Evolutionary conservation across 352 stramenopile genomes (phyloP).

Genomic region (Phytophthora macrochlamydospora): DNA sequence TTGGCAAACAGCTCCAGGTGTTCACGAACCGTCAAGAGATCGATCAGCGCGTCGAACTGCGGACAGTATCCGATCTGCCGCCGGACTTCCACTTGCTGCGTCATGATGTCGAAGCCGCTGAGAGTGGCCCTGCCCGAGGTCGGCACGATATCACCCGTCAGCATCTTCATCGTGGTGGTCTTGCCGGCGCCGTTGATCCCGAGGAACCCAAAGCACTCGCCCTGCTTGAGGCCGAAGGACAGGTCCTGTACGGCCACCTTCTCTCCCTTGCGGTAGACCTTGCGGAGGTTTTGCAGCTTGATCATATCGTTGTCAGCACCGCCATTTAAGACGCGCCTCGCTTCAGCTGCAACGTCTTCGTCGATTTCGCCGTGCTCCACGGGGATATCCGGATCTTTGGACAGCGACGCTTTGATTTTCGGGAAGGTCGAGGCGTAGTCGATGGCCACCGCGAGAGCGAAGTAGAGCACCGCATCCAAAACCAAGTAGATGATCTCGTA

Average conservation of each 20-base stretch:
- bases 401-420: slow-evolving; percentile 55
- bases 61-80: slow-evolving; percentile 90
- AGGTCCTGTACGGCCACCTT: slow-evolving; percentile 84
- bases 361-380: slow-evolving; percentile 49
- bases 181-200: slow-evolving; percentile 94
- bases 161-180: slow-evolving; percentile 92
- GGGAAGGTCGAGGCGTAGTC: slow-evolving; percentile 73
- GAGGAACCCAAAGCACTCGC: slow-evolving; percentile 92
- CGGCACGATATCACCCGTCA: slow-evolving; percentile 77
- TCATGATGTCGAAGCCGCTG: slow-evolving; percentile 62
- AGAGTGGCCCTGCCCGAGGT: slow-evolving; percentile 34
- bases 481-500: slow-evolving; percentile 62
- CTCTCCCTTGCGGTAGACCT: slow-evolving; percentile 82
- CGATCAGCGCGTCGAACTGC: slow-evolving; percentile 85
- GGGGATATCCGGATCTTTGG: slow-evolving; percentile 49
- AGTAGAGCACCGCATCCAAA: slow-evolving; percentile 47
- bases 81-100: slow-evolving; percentile 55
- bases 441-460: slow-evolving; percentile 48
- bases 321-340: slow-evolving; percentile 38
- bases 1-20: slow-evolving; percentile 82
- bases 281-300: slow-evolving; percentile 71
- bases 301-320: slow-evolving; percentile 47
- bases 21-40: slow-evolving; percentile 79
- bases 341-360: slow-evolving; percentile 51
- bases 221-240: slow-evolving; percentile 77